phyloP scores from a whole-genome alignment of 352 stramenopile species.

The Phytophthora chlamydospora region DNA sequence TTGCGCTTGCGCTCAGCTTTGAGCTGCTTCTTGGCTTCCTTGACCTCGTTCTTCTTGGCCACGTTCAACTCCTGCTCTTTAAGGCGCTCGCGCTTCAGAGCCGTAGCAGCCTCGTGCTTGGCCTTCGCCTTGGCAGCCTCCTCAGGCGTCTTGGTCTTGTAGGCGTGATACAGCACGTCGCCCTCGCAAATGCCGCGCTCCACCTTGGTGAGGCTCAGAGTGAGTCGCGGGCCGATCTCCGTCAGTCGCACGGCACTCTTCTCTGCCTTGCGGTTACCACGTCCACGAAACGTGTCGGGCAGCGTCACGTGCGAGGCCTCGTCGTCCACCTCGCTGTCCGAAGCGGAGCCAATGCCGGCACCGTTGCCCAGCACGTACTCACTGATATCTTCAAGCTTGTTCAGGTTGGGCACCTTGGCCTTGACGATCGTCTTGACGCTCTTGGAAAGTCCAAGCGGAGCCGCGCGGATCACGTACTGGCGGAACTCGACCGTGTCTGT shows the following conservation, averaged over 20 bases:
- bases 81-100: constrained; percentile 85
- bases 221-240: constrained; percentile 96
- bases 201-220: constrained; percentile 96
- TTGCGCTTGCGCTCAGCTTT: constrained; percentile 71
- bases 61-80: constrained; percentile 92
- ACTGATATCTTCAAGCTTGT: constrained; percentile 96
- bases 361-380: constrained; percentile 93
- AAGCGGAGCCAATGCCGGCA: constrained; percentile 79
- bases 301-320: constrained; percentile 92
- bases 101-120: constrained; percentile 68
- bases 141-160: constrained; percentile 86
- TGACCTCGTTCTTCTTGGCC: constrained; percentile 83
- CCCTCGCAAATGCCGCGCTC: constrained; percentile 95
- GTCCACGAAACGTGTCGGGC: constrained; percentile 91
- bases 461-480: constrained; percentile 97
- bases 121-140: constrained; percentile 83
- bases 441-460: constrained; percentile 92
- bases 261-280: constrained; percentile 92
- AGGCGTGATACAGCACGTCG: constrained; percentile 98
- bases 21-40: constrained; percentile 80
- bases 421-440: constrained; percentile 92
- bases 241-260: constrained; percentile 95
- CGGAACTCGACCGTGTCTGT: constrained; percentile 95
- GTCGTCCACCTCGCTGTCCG: constrained; percentile 97
- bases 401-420: constrained; percentile 94